Conservation (phyloP, 768 basidiomycete species). For the Pisolithus orientalis region DNA sequence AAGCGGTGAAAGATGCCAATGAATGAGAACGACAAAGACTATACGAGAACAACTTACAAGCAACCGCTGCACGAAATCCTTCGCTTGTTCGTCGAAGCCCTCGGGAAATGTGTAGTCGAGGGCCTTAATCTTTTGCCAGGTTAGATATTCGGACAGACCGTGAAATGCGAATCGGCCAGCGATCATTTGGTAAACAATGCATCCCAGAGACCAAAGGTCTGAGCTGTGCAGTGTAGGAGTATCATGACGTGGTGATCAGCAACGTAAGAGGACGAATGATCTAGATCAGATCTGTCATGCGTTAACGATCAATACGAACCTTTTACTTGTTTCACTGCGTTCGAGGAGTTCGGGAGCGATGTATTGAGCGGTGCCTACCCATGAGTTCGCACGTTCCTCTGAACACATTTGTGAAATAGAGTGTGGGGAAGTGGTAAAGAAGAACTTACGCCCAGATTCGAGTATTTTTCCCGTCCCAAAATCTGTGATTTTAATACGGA, state of each 20-base stretch:
- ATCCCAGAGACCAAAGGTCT: constrained; percentile 94
- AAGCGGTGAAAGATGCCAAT: not conserved
- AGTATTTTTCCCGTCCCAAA: constrained; percentile 89
- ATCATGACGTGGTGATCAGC: not conserved
- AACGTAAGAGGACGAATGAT: not conserved
- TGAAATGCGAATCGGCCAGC: constrained; percentile 89
- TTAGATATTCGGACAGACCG: constrained; percentile 87
- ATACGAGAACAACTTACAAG: constrained; percentile 40
- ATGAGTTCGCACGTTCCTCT: constrained; percentile 59
- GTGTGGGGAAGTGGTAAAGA: not conserved
- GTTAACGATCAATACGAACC: constrained; percentile 36
- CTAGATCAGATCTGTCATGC: no score
- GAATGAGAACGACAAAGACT: constrained; percentile 14
- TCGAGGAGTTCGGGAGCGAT: constrained; percentile 83
- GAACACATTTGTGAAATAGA: constrained; percentile 17
- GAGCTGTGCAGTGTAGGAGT: constrained; percentile 45
- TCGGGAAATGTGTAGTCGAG: constrained; percentile 84
- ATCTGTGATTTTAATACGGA: constrained; percentile 92
- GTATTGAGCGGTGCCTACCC: constrained; percentile 89
- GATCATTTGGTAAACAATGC: constrained; percentile 90
- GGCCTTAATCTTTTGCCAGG: constrained; percentile 89
- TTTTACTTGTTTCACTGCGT: constrained; percentile 64
- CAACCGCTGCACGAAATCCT: constrained; percentile 71
- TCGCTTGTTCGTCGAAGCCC: constrained; percentile 75
- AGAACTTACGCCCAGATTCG: constrained; percentile 45